Base-by-base conservation (phyloP, 2,329 filamentous ascomycete genomes). In the Ophiostoma sp. region DNA sequence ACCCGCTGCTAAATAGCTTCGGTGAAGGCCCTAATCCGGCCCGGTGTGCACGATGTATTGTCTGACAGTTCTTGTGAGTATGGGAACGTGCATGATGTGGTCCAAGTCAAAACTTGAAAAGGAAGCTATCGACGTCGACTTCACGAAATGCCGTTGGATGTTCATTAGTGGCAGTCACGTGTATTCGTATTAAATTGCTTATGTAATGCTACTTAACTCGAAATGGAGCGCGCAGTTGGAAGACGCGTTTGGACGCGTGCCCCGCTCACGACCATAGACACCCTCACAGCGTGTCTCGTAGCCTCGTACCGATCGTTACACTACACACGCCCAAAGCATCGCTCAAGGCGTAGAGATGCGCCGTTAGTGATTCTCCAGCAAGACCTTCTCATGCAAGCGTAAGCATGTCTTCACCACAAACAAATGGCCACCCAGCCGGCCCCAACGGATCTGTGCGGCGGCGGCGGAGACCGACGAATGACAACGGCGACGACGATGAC, bases 401-500 rank as follows among this genome's bases (percentile, higher is more conserved):
- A 38, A 49, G 14, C 14, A 70, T 68, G 66, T 68, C 76, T 78
- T 68, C 82, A 81, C 60, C 79, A 81, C 42, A 76, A 79, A 69
- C 80, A 81, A 67, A 78, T 27, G 76, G 76, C 66, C 76, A 77
- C 27, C 67, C 67, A 75, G 79, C 68, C 82, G 82, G 65, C 81
- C 66, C 67, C 5, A 68, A 70, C 70, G 69, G 72, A 58, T 69
- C 73, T 41, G 71, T 74, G 65, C 76, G 80, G 68, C 67, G 52
- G 5, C 82, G 82, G 64, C 80, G 82, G 27, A 77, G 80, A 69
- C 81, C 82, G 67, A 76, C 78, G 36, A 76, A 77, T 11, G 77
- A 77, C 58, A 79, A 82, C 40, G 78, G 76, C 69, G 76, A 77
- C 12, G 68, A 55, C 16, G 77, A 78, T 62, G 76, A 78, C 66